Evolutionary conservation across 108 stramenopile species (phyloP).

Genomic region (Cylindrotheca fusiformis): DNA sequence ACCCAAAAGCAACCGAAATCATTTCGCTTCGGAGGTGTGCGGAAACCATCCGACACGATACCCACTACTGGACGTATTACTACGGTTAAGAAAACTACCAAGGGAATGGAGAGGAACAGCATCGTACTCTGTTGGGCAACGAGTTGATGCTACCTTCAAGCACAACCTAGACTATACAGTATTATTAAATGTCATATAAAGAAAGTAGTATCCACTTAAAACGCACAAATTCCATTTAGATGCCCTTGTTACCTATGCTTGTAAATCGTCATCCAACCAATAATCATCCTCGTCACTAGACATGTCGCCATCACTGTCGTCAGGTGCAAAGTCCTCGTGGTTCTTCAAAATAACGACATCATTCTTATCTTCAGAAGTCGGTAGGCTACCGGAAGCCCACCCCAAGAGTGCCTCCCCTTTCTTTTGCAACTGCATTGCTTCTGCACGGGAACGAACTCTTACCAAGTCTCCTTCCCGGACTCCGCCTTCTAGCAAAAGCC

Average conservation of each 20-base stretch:
- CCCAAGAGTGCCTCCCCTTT: slow-evolving; percentile 19
- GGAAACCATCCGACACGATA: not conserved
- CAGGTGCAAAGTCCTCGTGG: slow-evolving; percentile 6
- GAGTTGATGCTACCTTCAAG: no score
- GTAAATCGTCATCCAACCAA: slow-evolving; percentile 10
- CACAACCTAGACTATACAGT: not conserved
- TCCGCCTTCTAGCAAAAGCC: slow-evolving; percentile 60
- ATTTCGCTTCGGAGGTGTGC: not conserved
- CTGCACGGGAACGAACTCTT: slow-evolving; percentile 61
- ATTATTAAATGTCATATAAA: not conserved
- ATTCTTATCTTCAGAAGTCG: slow-evolving; percentile 50
- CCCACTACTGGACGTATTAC: not conserved
- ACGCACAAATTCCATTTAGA: not conserved
- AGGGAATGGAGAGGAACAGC: no score
- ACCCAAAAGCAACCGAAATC: not conserved
- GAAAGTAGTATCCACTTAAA: not conserved
- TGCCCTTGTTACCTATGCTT: slow-evolving; percentile 1
- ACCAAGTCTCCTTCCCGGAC: slow-evolving; percentile 69
- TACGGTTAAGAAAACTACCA: not conserved
- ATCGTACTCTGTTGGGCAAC: no score
- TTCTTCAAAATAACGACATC: slow-evolving; percentile 68
- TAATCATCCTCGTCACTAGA: slow-evolving; percentile 9
- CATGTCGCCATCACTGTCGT: not conserved
- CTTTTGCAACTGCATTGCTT: slow-evolving; percentile 51
- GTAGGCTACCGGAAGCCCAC: slow-evolving; percentile 50